Evolutionary conservation across 148 eudicot species (phyloP), one percentile per base, ranked within the genome.

Genomic region (Chenopodium quinoa): DNA sequence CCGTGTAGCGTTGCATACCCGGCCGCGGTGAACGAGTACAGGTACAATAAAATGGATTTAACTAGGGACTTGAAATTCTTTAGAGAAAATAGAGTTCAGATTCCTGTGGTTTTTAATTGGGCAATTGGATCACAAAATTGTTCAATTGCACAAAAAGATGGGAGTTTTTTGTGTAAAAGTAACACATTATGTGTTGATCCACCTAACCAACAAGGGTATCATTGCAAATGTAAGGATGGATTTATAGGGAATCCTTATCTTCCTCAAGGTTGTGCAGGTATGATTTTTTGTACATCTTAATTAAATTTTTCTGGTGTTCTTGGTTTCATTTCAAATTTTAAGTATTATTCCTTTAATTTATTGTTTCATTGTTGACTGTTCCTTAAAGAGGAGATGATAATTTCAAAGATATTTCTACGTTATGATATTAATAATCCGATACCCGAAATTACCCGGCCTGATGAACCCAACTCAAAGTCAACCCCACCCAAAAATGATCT

Each of bases 1-100:
- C 86, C 79, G 1, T 84, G 86, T 32, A 80, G 86, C 13, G 65
- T n/a, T 2, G 86, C 86, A 2, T 80, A 40, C 52, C 67, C 79
- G 54, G 78, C 72, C 1, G 62, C 62, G 20, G 62, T 56, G 62
- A 56, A 56, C 17, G 62, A 56, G 62, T 56, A 56, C 62, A 56
- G 62, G 17, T 56, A 14, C 62, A 17, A 17, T 56, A 56, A n/a
- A 72, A 72, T 7, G 27, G 23, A 72, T 46, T 46, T 72, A 7
- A 72, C 23, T 46, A 20, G 25, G 25, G 66, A 62, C 66, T 62
- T 62, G 9, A 62, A 62, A 1, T 62, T 62, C 66, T 62, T 6
- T n/a, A 56, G 5, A 19, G 17, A 56, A 17, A 56, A 56, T 23
- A 34, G n/a, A 40, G 7, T 34, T 6, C 23, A 71, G 50, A 11